Base-by-base conservation (phyloP, 177 flowering plant genomes). In the Vitis hybrid region DNA sequence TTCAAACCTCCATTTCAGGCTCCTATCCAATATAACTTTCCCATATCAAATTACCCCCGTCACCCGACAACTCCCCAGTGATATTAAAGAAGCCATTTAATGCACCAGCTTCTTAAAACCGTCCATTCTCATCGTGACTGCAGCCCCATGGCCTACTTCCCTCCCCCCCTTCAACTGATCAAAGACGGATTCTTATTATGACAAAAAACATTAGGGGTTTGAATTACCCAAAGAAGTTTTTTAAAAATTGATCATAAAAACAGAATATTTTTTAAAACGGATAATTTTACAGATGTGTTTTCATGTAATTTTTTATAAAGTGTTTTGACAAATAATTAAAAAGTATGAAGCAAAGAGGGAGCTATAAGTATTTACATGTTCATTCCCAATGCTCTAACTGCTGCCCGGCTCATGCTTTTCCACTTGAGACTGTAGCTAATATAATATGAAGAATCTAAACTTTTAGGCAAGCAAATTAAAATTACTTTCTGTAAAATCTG, bases 51-150 rank as follows among this genome's bases (percentile, higher is more conserved):
- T 7, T 7, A 40, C 45, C 45, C 45, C 45, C 45, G 4, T 7
- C 45, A 26, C 45, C 67, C 15, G 62, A 63, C 30, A 56, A 26
- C 23, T 50, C 56, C 14, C 15, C 54, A 26, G 68, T 64, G 74
- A 19, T 56, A 14, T 71, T 57, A 64, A 71, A 64, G 68, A 45
- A n/a, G 68, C 49, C 14, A 40, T 62, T 71, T 18, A 71, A 56
- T 71, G 74, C 74, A 64, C 48, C 48, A 56, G 49, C 8, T 71
- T 15, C 34, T 57, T 57, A 57, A 49, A 3, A 10, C 10, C 10
- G 10, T 15, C 40, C 45, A 19, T 32, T 56, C 58, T 15, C 7
- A 55, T 15, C 18, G 9, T 0, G 58, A 17, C 23, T 23, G 23
- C 50, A 61, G 5, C 45, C 54, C 64, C 64, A 49, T 14, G 56